phyloP scores from a whole-genome alignment of 2,329 filamentous ascomycete species.

The Alternaria rosae region DNA sequence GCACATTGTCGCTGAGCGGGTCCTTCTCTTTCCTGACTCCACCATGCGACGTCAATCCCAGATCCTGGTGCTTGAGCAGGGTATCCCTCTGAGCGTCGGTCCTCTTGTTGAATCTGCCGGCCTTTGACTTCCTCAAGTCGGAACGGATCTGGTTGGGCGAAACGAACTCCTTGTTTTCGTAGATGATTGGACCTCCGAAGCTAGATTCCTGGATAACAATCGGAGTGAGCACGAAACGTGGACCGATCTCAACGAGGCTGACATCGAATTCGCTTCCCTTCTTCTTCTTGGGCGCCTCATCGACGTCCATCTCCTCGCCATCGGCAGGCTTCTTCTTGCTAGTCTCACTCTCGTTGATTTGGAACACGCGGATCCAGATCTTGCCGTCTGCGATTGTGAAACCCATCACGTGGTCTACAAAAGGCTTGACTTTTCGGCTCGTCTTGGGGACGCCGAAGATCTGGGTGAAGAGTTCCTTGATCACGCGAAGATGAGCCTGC shows the following conservation, averaged over 20 bases:
- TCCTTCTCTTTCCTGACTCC: conserved; percentile 69
- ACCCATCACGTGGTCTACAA: conserved; percentile 92
- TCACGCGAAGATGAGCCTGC: conserved; percentile 78
- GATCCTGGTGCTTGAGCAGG: conserved; percentile 74
- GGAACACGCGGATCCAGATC: conserved; percentile 95
- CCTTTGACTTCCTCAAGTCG: conserved; percentile 79
- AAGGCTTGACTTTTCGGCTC: conserved; percentile 90
- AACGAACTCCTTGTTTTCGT: conserved; percentile 97
- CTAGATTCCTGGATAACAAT: conserved; percentile 95
- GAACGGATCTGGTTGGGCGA: conserved; percentile 92
- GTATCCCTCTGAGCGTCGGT: conserved; percentile 77
- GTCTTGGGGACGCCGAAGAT: conserved; percentile 91
- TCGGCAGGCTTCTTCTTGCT: conserved; percentile 53
- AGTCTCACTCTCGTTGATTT: conserved; percentile 84
- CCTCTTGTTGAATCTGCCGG: conserved; percentile 77
- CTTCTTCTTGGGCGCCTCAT: conserved; percentile 47
- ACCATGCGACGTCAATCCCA: conserved; percentile 76
- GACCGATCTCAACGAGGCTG: conserved; percentile 89
- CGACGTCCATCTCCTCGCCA: conserved; percentile 51
- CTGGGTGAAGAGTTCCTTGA: conserved; percentile 90
- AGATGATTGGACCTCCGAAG: conserved; percentile 95
- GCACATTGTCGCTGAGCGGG: conserved; percentile 75
- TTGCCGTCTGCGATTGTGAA: conserved; percentile 92
- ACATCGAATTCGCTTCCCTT: conserved; percentile 74
- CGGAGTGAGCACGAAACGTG: conserved; percentile 89